Conservation (phyloP, 257 asterid genomes). For the Solanum rostratum region DNA sequence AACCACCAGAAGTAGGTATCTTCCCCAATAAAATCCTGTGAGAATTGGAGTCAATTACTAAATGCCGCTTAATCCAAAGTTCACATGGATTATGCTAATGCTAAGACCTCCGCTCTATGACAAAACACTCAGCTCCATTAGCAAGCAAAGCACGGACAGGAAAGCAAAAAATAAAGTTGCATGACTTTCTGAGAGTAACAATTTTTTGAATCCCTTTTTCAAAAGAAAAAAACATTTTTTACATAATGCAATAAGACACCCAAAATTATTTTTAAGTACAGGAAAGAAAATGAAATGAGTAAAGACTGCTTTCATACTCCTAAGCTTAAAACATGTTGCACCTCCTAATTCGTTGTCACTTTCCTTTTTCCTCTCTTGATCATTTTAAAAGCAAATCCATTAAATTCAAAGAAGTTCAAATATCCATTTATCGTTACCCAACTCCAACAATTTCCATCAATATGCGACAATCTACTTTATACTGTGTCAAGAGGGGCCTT, state of each 20-base stretch:
- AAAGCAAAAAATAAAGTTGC: not conserved
- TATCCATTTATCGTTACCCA: not conserved
- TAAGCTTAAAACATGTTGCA: not conserved
- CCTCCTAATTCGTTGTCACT: not conserved
- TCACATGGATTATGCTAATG: conserved; percentile 18
- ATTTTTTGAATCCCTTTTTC: too few species aligned
- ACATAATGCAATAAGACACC: not conserved
- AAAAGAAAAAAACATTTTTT: too few species aligned
- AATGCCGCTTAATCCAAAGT: conserved; percentile 38
- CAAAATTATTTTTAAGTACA: not conserved
- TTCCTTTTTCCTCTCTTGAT: not conserved
- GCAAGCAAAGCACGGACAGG: conserved; percentile 5
- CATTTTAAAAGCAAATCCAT: not conserved
- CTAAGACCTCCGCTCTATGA: conserved; percentile 3
- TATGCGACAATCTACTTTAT: not conserved
- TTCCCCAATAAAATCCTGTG: conserved; percentile 98
- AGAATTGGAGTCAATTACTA: conserved; percentile 53
- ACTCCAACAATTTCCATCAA: not conserved
- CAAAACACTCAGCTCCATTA: conserved; percentile 13
- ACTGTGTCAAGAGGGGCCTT: too few species aligned
- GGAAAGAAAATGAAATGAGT: not conserved
- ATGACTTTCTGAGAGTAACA: not conserved
- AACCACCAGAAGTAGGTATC: conserved; percentile 82
- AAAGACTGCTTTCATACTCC: not conserved
- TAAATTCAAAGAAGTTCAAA: not conserved